Evolutionary conservation across 148 eudicot species (phyloP).

Genomic region (Polygonum aviculare): DNA sequence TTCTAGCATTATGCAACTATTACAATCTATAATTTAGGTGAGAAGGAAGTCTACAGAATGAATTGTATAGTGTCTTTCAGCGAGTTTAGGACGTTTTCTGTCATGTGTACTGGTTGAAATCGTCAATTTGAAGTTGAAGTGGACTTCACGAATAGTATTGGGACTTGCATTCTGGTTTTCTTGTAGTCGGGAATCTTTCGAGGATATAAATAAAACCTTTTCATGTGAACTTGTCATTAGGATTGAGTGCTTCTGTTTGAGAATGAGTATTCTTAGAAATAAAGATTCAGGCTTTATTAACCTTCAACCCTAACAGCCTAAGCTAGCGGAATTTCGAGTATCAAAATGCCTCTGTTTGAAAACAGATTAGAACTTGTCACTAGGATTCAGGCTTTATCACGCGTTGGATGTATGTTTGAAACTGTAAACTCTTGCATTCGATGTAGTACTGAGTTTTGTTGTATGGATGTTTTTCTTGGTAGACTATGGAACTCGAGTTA

Average conservation of each 20-base stretch:
- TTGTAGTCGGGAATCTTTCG: background rate
- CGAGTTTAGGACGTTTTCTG: background rate
- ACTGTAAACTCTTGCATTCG: background rate
- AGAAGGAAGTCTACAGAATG: background rate
- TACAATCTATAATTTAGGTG: too few relatives aligned
- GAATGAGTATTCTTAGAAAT: too few relatives aligned
- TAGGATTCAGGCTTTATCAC: background rate
- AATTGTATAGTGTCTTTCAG: background rate
- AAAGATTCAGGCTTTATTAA: background rate
- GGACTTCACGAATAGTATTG: background rate
- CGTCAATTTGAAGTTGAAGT: background rate
- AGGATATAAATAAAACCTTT: background rate
- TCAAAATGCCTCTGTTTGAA: background rate
- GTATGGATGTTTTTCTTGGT: background rate
- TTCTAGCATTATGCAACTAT: too few relatives aligned
- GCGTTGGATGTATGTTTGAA: background rate
- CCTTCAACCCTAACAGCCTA: background rate
- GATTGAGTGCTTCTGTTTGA: too few relatives aligned
- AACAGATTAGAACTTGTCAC: background rate
- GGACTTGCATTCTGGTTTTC: background rate
- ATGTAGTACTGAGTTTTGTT: background rate
- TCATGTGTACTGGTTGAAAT: background rate
- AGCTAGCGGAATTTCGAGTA: background rate
- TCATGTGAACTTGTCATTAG: too few relatives aligned
- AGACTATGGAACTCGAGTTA: constrained; percentile 85